These are phyloP conservation scores for Phytophthora uliginosa DNA, from an alignment of 352 stramenopile genomes.

Conservation along the genomic window DNA sequence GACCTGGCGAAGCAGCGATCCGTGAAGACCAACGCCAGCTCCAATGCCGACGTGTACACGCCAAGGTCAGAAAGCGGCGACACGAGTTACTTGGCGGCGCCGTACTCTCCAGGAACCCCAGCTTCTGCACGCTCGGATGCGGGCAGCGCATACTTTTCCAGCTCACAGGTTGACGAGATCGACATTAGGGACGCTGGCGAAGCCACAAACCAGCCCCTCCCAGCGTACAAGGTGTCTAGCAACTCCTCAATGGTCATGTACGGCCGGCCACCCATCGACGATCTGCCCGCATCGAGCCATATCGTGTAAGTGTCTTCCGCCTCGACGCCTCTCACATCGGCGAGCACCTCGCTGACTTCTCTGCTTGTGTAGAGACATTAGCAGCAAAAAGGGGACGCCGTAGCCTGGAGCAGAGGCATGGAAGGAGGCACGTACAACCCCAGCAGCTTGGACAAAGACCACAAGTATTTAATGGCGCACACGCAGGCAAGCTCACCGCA, in stretches of 20 bases:
- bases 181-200: conserved; percentile 36
- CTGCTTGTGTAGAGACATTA: conserved; percentile 19
- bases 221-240: conserved; percentile 45
- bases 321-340: conserved; percentile 26
- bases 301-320: conserved; percentile 58
- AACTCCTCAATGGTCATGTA: conserved; percentile 80
- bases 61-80: conserved; percentile 49
- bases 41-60: conserved; percentile 37
- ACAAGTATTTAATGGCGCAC: conserved; percentile 55
- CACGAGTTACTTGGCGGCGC: conserved; percentile 61
- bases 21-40: conserved; percentile 18
- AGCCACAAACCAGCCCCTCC: conserved; percentile 46
- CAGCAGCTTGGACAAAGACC: conserved; percentile 44
- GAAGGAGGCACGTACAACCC: not conserved
- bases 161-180: conserved; percentile 47
- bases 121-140: conserved; percentile 63
- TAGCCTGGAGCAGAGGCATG: not conserved
- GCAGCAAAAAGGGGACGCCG: conserved; percentile 6
- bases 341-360: conserved; percentile 21
- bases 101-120: conserved; percentile 48
- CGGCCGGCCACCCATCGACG: conserved; percentile 44
- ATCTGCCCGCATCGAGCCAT: conserved; percentile 30
- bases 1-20: conserved; percentile 50
- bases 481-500: conserved; percentile 24
- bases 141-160: conserved; percentile 70